phyloP scores from a whole-genome alignment of 140 eudicot species.

The Ambrosia hybrid region DNA sequence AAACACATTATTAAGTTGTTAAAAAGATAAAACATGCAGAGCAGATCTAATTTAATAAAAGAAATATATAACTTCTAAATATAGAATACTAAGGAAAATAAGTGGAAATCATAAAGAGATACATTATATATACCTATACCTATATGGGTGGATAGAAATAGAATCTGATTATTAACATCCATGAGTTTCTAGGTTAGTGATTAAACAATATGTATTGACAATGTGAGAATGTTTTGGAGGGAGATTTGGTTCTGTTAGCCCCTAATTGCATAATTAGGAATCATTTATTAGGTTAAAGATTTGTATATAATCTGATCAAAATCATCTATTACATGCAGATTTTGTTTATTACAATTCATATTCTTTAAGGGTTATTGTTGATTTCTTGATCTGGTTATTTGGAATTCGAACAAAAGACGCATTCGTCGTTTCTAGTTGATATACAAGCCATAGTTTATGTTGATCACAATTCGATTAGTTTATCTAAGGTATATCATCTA shows the following conservation, averaged over 20 bases:
- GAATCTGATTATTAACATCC: too few species aligned
- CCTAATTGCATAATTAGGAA: too few species aligned
- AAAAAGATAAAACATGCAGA: too few species aligned
- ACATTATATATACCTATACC: too few species aligned
- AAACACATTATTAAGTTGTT: too few species aligned
- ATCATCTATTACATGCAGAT: constrained; percentile 1
- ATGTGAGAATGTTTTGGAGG: constrained; percentile 25
- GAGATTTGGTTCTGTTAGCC: constrained; percentile 3
- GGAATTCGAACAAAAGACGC: constrained; percentile 50
- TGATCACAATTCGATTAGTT: constrained; percentile 38
- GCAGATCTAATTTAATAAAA: too few species aligned
- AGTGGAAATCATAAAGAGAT: too few species aligned
- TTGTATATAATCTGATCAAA: not conserved
- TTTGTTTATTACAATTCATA: not conserved
- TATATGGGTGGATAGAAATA: too few species aligned
- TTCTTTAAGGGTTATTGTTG: constrained; percentile 19
- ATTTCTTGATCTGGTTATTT: constrained; percentile 56
- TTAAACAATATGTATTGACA: constrained; percentile 8
- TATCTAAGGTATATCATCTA: constrained; percentile 42
- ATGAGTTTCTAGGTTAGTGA: not conserved
- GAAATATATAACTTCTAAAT: too few species aligned
- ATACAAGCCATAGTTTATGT: constrained; percentile 48
- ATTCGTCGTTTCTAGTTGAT: constrained; percentile 43
- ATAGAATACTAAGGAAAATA: too few species aligned
- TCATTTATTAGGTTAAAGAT: not conserved